Conservation (phyloP, 169 alveolate genomes). For the Amoebophrya sp. region DNA sequence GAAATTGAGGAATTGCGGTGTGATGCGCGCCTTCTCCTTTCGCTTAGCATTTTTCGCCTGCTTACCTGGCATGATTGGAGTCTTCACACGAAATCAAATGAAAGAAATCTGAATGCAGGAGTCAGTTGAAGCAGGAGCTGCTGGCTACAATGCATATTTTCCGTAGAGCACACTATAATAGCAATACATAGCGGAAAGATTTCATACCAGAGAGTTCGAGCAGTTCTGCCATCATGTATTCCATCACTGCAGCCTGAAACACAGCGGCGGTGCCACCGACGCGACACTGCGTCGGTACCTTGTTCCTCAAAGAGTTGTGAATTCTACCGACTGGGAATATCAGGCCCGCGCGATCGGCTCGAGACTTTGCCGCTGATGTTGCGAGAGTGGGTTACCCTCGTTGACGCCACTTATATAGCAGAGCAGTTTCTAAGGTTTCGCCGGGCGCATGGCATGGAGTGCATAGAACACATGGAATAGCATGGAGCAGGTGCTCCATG, state of each 20-base stretch:
- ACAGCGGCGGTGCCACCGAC: background rate
- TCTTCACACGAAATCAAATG: background rate
- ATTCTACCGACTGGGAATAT: background rate
- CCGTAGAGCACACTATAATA: background rate
- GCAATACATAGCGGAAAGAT: background rate
- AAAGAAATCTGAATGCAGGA: background rate
- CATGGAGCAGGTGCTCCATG: no score
- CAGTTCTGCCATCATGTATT: constrained; percentile 96
- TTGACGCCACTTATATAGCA: no score
- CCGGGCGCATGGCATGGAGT: no score
- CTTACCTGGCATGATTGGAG: background rate
- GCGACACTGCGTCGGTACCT: background rate
- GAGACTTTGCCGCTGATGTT: background rate
- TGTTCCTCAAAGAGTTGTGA: background rate
- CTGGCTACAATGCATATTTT: background rate
- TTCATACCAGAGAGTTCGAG: constrained; percentile 94
- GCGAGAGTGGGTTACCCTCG: background rate
- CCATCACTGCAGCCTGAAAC: constrained; percentile 54
- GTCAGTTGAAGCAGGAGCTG: background rate
- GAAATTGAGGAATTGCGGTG: background rate
- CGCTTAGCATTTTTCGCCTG: background rate
- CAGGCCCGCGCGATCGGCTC: background rate
- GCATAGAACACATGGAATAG: no score
- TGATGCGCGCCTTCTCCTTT: background rate
- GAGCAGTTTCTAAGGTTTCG: no score